These are phyloP conservation scores for Magnolia changhungtana DNA, from an alignment of 164 flowering plant genomes.

Conservation along the genomic window DNA sequence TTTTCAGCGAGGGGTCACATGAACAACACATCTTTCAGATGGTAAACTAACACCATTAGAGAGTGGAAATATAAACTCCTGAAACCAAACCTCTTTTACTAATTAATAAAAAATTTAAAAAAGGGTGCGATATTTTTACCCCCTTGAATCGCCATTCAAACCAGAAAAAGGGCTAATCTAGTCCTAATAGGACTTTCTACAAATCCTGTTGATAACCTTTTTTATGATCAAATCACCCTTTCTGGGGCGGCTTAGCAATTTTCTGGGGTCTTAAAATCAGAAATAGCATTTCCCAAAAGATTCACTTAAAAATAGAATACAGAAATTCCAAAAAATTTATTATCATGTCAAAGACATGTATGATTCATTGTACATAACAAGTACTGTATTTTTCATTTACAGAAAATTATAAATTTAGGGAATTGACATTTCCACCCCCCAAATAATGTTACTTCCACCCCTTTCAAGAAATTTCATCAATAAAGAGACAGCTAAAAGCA, in stretches of 20 bases:
- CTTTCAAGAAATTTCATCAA: neutral
- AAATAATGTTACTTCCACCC: neutral
- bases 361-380: neutral
- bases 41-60: too few relatives aligned
- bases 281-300: neutral
- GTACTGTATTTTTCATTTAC: neutral
- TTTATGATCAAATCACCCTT: neutral
- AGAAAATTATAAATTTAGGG: neutral
- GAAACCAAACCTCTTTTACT: neutral
- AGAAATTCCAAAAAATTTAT: neutral
- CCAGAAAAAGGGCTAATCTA: neutral
- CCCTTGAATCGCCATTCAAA: neutral
- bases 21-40: too few relatives aligned
- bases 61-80: too few relatives aligned
- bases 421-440: neutral
- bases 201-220: too few relatives aligned
- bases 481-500: neutral
- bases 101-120: too few relatives aligned
- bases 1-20: too few relatives aligned
- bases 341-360: neutral
- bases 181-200: neutral
- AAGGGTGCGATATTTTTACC: neutral
- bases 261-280: neutral
- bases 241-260: neutral
- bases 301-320: neutral